These are phyloP conservation scores for Uromyces viciae-fabae DNA, from an alignment of 1,284 basidiomycete genomes.

Conservation along the genomic window DNA sequence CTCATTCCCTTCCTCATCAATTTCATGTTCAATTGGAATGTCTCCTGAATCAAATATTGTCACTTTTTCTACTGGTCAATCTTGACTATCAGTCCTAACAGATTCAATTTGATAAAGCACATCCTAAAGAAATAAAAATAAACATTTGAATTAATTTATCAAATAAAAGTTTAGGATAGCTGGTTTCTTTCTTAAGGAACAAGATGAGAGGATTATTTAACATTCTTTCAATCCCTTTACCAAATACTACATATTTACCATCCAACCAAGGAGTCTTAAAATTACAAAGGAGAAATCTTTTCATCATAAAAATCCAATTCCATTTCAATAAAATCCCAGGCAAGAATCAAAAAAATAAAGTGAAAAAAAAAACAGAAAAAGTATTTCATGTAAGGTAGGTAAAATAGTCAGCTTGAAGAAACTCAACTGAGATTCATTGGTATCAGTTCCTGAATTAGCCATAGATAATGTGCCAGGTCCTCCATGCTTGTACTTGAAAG, in stretches of 20 bases:
- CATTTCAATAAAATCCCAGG: too few species aligned
- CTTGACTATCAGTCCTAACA: background rate
- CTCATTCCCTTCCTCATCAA: conserved; percentile 38
- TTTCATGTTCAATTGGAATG: conserved; percentile 15
- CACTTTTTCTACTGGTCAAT: conserved; percentile 20
- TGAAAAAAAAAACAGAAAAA: too few species aligned
- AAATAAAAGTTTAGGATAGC: too few species aligned
- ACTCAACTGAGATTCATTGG: conserved; percentile 42
- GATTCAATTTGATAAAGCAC: conserved; percentile 32
- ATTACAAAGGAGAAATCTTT: conserved; percentile 37
- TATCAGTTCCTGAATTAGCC: conserved; percentile 38
- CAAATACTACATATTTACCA: conserved; percentile 39
- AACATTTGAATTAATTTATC: background rate
- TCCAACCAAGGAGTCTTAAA: conserved; percentile 39
- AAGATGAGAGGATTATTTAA: background rate
- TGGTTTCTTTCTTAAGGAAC: background rate
- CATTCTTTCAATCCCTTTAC: conserved; percentile 35
- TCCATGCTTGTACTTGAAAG: conserved; percentile 42
- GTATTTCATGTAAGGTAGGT: too few species aligned
- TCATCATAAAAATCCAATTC: too few species aligned
- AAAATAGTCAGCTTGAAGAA: too few species aligned
- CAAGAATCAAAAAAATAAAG: too few species aligned
- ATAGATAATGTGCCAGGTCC: conserved; percentile 39
- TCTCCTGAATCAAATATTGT: conserved; percentile 23
- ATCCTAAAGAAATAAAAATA: conserved; percentile 17